Evolutionary conservation across 2,329 filamentous ascomycete genomes (phyloP), one percentile per base, ranked within the genome.

Genomic region (Hypomyces rosellus): DNA sequence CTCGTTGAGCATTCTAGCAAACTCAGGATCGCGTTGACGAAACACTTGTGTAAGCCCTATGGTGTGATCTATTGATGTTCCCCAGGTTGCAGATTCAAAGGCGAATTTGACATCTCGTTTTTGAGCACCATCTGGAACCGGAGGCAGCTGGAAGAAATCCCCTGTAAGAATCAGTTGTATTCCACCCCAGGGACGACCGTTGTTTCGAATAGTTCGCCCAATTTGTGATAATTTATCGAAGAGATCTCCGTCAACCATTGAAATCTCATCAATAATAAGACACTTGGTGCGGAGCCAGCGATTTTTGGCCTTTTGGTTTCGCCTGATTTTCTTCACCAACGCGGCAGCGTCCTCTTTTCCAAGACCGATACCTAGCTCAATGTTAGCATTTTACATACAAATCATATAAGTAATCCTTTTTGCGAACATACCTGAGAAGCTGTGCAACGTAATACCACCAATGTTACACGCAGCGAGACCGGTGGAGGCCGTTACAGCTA

Each of bases 381-480:
- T 9, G 33, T 52, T 37, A 52, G 50, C 33, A 16, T 11, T 14
- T 3, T 6, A 30, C 9, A 6, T 30, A 30, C 25, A 4, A 30
- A 30, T 8, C 6, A 30, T 30, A 30, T 7, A 30, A 6, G 25
- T 11, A 30, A 30, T 30, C 25, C 9, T 30, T 20, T 20, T 30
- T 16, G 39, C 11, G n/a, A 33, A 50, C 48, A 50, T 64, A 62
- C 93, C 93, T 12, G 92, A 80, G 71, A 96, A 99, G 66, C 91
- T 96, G 70, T 99, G 93, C 14, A 99, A 75, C 0, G 93, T 99
- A 49, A 95, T 89, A 61, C 93, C 93, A 34, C 91, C 92, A 55
- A 99, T 91, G 60, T 99, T 97, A 71, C 92, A 97, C 16, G 93
- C 93, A 45, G 93, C 95, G 48, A 99, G 77, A 43, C 93, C 93